Percentiles rank a stretch among this genome's conserved stretches.
phyloP scores from a whole-genome alignment of 805 yeast species.

The Blastobotrys mokoenaii region DNA sequence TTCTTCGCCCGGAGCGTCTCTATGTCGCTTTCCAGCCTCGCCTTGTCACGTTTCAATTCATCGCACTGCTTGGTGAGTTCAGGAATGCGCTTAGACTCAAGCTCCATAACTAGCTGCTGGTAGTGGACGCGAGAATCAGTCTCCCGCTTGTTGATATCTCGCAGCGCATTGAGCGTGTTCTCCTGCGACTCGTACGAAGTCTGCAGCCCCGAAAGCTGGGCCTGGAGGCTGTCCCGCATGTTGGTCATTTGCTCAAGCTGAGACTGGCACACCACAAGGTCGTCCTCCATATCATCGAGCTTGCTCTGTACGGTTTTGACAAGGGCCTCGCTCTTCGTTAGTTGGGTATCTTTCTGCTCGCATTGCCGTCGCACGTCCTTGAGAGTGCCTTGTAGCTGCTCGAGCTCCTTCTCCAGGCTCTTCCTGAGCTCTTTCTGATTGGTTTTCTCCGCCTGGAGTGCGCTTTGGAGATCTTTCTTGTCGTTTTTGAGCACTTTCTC shows the following conservation, averaged over 20 bases:
- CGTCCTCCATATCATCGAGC: constrained; percentile 14
- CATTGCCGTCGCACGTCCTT: constrained; percentile 25
- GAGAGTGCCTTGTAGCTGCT: constrained; percentile 22
- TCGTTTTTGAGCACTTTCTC: constrained; percentile 15
- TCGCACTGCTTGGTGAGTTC: background rate
- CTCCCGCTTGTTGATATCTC: constrained; percentile 6
- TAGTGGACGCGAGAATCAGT: background rate
- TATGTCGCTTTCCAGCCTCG: constrained; percentile 1
- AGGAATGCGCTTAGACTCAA: background rate
- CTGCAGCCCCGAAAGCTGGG: constrained; percentile 6
- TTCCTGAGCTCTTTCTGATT: constrained; percentile 23
- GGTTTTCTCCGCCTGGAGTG: constrained; percentile 25
- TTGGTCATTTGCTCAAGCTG: constrained; percentile 7
- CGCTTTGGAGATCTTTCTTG: constrained; percentile 22
- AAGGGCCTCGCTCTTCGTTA: constrained; percentile 5
- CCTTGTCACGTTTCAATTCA: background rate
- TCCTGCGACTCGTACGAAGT: constrained; percentile 3
- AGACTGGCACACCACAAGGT: constrained; percentile 9
- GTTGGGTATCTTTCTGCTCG: constrained; percentile 1
- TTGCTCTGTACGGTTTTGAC: background rate
- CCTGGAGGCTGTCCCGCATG: constrained; percentile 4
- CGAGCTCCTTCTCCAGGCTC: constrained; percentile 24
- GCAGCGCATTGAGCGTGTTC: constrained; percentile 7
- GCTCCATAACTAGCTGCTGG: constrained; percentile 1
- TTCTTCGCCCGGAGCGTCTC: constrained; percentile 5